Base-by-base conservation (phyloP, 2,329 filamentous ascomycete genomes). In the Pyrenophora teres region DNA sequence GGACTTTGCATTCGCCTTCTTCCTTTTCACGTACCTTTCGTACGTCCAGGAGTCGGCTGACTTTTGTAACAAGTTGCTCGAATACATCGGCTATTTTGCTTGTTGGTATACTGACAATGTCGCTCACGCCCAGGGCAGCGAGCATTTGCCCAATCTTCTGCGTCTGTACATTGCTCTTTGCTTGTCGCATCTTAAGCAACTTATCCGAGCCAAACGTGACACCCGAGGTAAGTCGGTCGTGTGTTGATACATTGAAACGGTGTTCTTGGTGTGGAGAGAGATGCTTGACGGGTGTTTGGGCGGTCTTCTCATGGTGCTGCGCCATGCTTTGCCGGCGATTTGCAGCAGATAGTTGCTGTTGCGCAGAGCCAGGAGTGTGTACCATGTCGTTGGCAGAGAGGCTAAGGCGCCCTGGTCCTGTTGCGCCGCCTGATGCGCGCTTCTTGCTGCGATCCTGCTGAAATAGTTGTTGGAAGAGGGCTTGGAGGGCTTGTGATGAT, bases 181-280 rank as follows among this genome's bases (percentile, higher is more conserved):
- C 88, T 32, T 86, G 85, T 49, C 91, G 87, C 19, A 90, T 83
- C 73, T 92, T 92, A 62, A 87, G 87, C 52, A 93, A 84, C 71
- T 85, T 87, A 64, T 93, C 89, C 23, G 91, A 91, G 10, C 93
- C 89, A 81, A 97, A 97, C 12, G 90, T 88, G 31, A 96, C 90
- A 6, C 94, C 93, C 7, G 87, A 88, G 1, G 88, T 86, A 33
- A 97, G 81, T 23, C 93, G 89, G 49, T 97, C 93, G 69, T 93
- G 88, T 59, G 90, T 86, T 6, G 88, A 84, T 8, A 99, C 88
- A 57, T 93, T 94, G 68, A 93, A 97, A 30, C 88, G 82, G 57
- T 83, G 75, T 76, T 92, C 87, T 74, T 95, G 88, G 60, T 89
- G 84, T 40, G 87, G 81, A 4, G 85, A 85, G 59, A 97, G 85